phyloP scores from a whole-genome alignment of 805 yeast species.

The Pichia scutulata region DNA sequence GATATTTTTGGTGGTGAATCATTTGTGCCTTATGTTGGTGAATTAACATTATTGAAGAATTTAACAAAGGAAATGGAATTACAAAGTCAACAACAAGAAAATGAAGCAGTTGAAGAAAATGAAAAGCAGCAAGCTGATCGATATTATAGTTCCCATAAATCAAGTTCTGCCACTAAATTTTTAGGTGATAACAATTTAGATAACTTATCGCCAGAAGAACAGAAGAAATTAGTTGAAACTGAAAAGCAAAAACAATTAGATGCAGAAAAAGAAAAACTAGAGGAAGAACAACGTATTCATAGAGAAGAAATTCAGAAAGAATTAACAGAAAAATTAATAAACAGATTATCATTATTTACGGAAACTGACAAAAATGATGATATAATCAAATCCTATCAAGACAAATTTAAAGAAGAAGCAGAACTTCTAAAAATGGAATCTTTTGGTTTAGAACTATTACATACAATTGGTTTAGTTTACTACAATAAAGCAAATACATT shows the following conservation, averaged over 20 bases:
- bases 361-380: slow-evolving; percentile 59
- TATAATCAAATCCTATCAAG: slow-evolving; percentile 48
- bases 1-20: slow-evolving; percentile 81
- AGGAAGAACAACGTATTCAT: slow-evolving; percentile 65
- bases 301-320: slow-evolving; percentile 47
- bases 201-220: slow-evolving; percentile 23
- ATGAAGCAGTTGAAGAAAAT: slow-evolving; percentile 32
- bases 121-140: slow-evolving; percentile 39
- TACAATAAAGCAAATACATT: slow-evolving; percentile 65
- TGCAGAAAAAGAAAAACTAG: slow-evolving; percentile 56
- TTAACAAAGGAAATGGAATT: slow-evolving; percentile 47
- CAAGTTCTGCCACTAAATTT: background rate
- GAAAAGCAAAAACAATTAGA: slow-evolving; percentile 31
- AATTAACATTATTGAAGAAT: slow-evolving; percentile 60
- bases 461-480: slow-evolving; percentile 76
- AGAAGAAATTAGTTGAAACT: slow-evolving; percentile 22
- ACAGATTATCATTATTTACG: slow-evolving; percentile 36
- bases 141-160: slow-evolving; percentile 1
- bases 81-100: slow-evolving; percentile 27
- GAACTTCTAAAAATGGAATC: slow-evolving; percentile 89
- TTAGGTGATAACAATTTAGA: slow-evolving; percentile 23
- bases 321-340: slow-evolving; percentile 40
- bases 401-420: slow-evolving; percentile 51
- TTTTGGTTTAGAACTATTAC: slow-evolving; percentile 84
- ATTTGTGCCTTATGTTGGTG: slow-evolving; percentile 74